Percentiles rank a stretch among this genome's conserved stretches.
Conservation (phyloP, 2,329 filamentous ascomycete species). For the Lithohypha guttulata region DNA sequence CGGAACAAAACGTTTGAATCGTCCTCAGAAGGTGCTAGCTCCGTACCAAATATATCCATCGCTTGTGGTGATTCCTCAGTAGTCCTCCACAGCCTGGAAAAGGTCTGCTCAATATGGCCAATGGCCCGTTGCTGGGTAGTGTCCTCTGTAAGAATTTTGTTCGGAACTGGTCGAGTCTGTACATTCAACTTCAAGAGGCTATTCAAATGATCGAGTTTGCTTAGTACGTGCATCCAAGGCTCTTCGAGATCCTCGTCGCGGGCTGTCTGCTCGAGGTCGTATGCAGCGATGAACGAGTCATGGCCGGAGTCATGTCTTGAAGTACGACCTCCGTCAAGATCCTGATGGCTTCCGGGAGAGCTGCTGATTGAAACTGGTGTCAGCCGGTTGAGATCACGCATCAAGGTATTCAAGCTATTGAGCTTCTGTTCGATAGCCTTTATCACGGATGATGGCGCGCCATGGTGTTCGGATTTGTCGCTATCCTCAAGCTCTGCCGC, state of each 20-base stretch:
- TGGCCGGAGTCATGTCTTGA: no score
- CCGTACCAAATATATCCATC: not conserved
- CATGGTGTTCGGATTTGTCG: not conserved
- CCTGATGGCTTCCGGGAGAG: no score
- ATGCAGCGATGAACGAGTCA: no score
- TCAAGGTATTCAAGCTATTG: constrained; percentile 2
- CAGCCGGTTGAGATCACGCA: constrained; percentile 1
- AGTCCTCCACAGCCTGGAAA: no score
- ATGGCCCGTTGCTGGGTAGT: no score
- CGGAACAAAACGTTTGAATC: constrained; percentile 38
- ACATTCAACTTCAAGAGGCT: constrained; percentile 12
- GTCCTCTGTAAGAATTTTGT: no score
- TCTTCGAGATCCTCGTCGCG: not conserved
- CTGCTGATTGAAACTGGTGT: constrained; percentile 2
- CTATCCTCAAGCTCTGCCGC: not conserved
- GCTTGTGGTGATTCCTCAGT: not conserved
- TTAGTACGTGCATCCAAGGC: constrained; percentile 2
- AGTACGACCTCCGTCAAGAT: no score
- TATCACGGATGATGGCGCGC: not conserved
- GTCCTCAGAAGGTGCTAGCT: not conserved
- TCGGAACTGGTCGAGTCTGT: not conserved
- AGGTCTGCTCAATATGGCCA: no score
- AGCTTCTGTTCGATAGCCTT: constrained; percentile 1
- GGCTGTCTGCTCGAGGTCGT: no score
- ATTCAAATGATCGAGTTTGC: constrained; percentile 17